A percentile compares a stretch with the other conserved stretches of the same genome.
Evolutionary conservation across 345 rosid species (phyloP).

Genomic region (Corymbia maculata): DNA sequence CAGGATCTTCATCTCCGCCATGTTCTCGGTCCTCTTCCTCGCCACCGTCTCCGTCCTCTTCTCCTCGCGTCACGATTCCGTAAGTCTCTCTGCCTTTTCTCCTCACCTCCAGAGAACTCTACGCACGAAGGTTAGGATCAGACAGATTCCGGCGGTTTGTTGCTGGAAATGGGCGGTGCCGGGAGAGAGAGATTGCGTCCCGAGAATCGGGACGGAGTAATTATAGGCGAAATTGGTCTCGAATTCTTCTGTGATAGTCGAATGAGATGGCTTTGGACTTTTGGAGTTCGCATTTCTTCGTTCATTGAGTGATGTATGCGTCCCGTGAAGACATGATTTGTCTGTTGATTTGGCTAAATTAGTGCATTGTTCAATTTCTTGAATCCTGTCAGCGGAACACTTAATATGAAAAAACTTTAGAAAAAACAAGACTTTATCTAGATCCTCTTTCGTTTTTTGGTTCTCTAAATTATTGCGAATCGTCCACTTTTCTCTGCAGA

Average conservation of each 20-base stretch:
- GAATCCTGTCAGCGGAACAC: neutral
- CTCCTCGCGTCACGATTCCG: constrained; percentile 38
- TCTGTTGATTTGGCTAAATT: neutral
- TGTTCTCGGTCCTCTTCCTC: constrained; percentile 68
- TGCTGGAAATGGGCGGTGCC: neutral
- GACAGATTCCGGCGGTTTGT: neutral
- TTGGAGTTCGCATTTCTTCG: neutral
- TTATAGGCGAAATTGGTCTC: neutral
- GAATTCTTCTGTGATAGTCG: neutral
- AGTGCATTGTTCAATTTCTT: neutral
- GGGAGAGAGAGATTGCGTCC: neutral
- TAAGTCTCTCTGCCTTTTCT: constrained; percentile 6
- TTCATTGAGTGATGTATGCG: neutral
- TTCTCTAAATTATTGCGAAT: neutral
- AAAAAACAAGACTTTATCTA: neutral
- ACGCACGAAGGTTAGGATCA: neutral
- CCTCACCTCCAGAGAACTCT: neutral
- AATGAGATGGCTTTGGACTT: neutral
- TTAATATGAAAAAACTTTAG: neutral
- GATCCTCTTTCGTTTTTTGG: neutral
- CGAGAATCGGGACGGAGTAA: neutral
- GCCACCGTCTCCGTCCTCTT: constrained; percentile 71
- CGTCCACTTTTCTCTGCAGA: constrained; percentile 17
- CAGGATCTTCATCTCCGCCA: constrained; percentile 80
- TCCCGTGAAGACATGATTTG: neutral